phyloP scores from a whole-genome alignment of 2,329 filamentous ascomycete species.

The Fonsecaea pedrosoi region DNA sequence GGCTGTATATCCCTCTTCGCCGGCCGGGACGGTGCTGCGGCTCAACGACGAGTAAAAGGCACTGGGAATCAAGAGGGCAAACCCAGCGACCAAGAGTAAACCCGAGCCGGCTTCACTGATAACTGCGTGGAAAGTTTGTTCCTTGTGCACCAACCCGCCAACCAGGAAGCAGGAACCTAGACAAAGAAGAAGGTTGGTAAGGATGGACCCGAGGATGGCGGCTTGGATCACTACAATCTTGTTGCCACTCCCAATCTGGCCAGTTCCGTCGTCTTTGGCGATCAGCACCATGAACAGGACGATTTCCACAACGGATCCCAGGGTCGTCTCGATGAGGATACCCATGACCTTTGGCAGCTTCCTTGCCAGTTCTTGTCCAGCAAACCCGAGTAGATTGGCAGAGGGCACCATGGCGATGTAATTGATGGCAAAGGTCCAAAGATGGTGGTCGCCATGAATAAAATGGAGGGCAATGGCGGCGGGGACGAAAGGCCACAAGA shows the following conservation, averaged over 20 bases:
- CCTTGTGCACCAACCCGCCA: constrained; percentile 71
- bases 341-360: constrained; percentile 75
- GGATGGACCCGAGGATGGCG: constrained; percentile 80
- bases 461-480: constrained; percentile 71
- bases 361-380: constrained; percentile 72
- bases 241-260: constrained; percentile 43
- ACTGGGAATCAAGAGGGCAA: constrained; percentile 53
- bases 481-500: constrained; percentile 77
- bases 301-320: constrained; percentile 80
- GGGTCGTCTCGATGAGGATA: constrained; percentile 58
- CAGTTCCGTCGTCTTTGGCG: constrained; percentile 50
- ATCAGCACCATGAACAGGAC: constrained; percentile 82
- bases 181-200: constrained; percentile 82
- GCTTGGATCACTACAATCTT: constrained; percentile 75
- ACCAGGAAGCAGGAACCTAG: constrained; percentile 80
- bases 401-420: constrained; percentile 80
- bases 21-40: constrained; percentile 57
- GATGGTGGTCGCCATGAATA: constrained; percentile 61
- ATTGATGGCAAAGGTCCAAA: constrained; percentile 71
- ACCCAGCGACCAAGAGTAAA: constrained; percentile 77
- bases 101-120: constrained; percentile 81
- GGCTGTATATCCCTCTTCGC: constrained; percentile 43
- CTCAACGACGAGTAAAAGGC: constrained; percentile 55
- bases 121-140: constrained; percentile 74
- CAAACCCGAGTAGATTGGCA: constrained; percentile 77